These are phyloP conservation scores for Russula vinacea DNA, from an alignment of 768 basidiomycete species.

Conservation along the genomic window DNA sequence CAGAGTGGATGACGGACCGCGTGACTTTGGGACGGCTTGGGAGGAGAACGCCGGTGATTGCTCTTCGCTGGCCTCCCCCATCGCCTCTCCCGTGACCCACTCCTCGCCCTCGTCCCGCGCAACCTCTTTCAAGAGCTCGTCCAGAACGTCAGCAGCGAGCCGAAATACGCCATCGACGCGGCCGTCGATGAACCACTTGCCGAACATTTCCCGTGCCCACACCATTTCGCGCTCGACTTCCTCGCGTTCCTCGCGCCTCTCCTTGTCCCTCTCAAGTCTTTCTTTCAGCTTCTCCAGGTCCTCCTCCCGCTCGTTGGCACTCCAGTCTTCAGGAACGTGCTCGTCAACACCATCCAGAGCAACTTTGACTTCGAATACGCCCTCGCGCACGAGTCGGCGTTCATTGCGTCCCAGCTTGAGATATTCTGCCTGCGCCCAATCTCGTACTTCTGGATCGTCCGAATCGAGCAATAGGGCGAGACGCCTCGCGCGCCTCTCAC, in stretches of 20 bases:
- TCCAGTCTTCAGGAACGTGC: slow-evolving; percentile 18
- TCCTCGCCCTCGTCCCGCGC: slow-evolving; percentile 29
- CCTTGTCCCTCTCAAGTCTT: slow-evolving; percentile 23
- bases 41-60: not conserved
- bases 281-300: slow-evolving; percentile 27
- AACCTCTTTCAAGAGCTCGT: slow-evolving; percentile 24
- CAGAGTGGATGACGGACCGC: slow-evolving; percentile 11
- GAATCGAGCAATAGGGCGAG: slow-evolving; percentile 28
- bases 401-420: slow-evolving; percentile 25
- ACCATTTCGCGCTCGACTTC: slow-evolving; percentile 28
- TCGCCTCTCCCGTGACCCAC: slow-evolving; percentile 21
- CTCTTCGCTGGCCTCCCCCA: not conserved
- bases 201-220: slow-evolving; percentile 29
- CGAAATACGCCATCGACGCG: slow-evolving; percentile 28
- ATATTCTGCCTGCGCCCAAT: slow-evolving; percentile 31
- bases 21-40: not conserved
- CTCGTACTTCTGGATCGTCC: slow-evolving; percentile 27
- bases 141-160: slow-evolving; percentile 22
- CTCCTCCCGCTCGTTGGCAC: slow-evolving; percentile 23
- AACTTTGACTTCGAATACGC: slow-evolving; percentile 27
- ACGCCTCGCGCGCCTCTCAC: slow-evolving; percentile 26
- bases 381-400: slow-evolving; percentile 28
- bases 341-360: slow-evolving; percentile 17
- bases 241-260: slow-evolving; percentile 22
- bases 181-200: slow-evolving; percentile 25